Conservation (phyloP, 352 stramenopile species). For the Blastocystis sp. region DNA sequence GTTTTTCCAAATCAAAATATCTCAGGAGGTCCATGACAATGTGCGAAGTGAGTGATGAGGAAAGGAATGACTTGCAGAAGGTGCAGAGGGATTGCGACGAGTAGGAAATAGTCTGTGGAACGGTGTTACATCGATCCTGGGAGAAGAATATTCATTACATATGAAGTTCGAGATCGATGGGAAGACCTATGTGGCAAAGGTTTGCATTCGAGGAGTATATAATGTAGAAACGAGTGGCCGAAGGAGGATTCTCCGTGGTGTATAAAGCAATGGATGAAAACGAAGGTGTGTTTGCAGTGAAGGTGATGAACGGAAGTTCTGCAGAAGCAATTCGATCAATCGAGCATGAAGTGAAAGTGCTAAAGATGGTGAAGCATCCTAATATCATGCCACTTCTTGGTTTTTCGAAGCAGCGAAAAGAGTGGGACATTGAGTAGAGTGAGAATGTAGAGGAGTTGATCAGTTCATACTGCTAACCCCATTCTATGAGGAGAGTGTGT, state of each 20-base stretch:
- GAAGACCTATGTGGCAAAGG: constrained; percentile 24
- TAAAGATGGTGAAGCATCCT: constrained; percentile 36
- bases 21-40: neutral
- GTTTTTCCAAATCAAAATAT: constrained; percentile 16
- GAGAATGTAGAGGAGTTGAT: neutral
- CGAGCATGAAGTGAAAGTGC: constrained; percentile 41
- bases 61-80: neutral
- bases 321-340: neutral
- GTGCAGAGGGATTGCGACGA: neutral
- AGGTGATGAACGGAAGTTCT: constrained; percentile 45
- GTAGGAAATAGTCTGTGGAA: neutral
- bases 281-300: constrained; percentile 1
- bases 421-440: neutral
- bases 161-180: neutral
- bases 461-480: constrained; percentile 47
- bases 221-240: neutral
- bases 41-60: neutral
- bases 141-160: constrained; percentile 9
- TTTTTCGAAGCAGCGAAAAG: neutral
- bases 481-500: constrained; percentile 40
- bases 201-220: neutral
- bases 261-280: neutral
- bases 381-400: constrained; percentile 49
- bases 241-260: constrained; percentile 20
- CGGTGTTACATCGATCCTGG: neutral